Evolutionary conservation across 495 filamentous ascomycete genomes (phyloP).

Genomic region (Barbatosphaeria neglecta): DNA sequence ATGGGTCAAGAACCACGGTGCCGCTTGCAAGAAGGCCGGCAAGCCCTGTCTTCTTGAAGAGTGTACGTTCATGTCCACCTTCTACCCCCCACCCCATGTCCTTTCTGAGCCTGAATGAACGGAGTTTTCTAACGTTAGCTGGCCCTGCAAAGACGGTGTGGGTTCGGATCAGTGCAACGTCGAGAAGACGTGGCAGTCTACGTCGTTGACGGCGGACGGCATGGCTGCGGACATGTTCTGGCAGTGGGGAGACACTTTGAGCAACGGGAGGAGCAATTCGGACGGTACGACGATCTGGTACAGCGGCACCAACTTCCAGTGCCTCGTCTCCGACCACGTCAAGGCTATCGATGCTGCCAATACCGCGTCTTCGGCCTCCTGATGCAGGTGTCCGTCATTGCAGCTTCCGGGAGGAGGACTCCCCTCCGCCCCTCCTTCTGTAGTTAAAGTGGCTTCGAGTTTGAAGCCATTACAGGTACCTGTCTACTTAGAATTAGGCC

Average conservation of each 20-base stretch:
- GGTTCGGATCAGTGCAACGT: constrained; percentile 26
- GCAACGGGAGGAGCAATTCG: constrained; percentile 38
- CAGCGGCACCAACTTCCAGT: constrained; percentile 39
- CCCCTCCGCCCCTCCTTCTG: too few species aligned
- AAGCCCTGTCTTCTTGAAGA: constrained; percentile 58
- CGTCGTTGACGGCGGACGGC: constrained; percentile 30
- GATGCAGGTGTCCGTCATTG: too few species aligned
- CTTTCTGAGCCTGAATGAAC: neutral
- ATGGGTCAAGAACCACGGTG: constrained; percentile 49
- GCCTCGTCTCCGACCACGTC: constrained; percentile 49
- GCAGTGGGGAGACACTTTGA: constrained; percentile 49
- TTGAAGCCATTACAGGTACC: too few species aligned
- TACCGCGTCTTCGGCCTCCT: neutral
- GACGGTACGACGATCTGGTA: constrained; percentile 51
- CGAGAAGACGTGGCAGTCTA: constrained; percentile 43
- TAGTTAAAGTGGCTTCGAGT: too few species aligned
- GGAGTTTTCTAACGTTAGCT: constrained; percentile 6
- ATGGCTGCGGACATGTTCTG: constrained; percentile 51
- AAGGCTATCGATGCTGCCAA: constrained; percentile 24
- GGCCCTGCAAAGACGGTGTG: constrained; percentile 28
- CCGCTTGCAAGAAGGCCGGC: constrained; percentile 36
- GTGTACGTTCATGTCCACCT: constrained; percentile 31
- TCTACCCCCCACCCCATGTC: neutral
- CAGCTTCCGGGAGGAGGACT: too few species aligned
- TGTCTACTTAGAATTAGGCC: too few species aligned